Evolutionary conservation across 2,329 filamentous ascomycete species (phyloP).

Genomic region (Xylariaceae sp.): DNA sequence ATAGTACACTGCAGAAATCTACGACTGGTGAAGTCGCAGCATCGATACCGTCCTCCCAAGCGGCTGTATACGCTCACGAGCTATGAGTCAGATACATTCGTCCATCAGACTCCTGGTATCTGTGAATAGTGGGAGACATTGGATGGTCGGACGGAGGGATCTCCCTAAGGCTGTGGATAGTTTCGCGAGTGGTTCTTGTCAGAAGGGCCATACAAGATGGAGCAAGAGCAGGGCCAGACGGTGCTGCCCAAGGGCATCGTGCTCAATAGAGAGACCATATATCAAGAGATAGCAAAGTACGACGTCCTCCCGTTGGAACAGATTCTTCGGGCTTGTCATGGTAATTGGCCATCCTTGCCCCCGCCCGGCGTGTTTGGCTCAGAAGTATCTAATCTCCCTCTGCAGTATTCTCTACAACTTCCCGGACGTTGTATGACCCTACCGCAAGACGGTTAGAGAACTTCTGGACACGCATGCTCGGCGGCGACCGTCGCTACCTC

Average conservation of each 20-base stretch:
- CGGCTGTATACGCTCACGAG: slow-evolving; percentile 7
- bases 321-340: slow-evolving; percentile 52
- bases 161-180: slow-evolving; percentile 9
- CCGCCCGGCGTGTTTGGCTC: not conserved
- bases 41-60: slow-evolving; percentile 4
- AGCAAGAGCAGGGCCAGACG: slow-evolving; percentile 25
- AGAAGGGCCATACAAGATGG: slow-evolving; percentile 28
- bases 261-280: slow-evolving; percentile 46
- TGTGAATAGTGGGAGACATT: slow-evolving; percentile 14
- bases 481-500: slow-evolving; percentile 49
- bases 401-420: slow-evolving; percentile 56
- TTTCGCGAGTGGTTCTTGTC: slow-evolving; percentile 9
- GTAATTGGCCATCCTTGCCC: slow-evolving; percentile 33
- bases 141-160: slow-evolving; percentile 9
- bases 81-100: slow-evolving; percentile 17
- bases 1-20: too few relatives aligned
- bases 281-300: slow-evolving; percentile 49
- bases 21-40: too few relatives aligned
- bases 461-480: slow-evolving; percentile 63
- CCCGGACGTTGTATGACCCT: slow-evolving; percentile 54
- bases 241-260: slow-evolving; percentile 55
- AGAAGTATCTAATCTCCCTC: slow-evolving; percentile 15
- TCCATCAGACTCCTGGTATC: slow-evolving; percentile 10
- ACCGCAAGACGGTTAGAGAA: slow-evolving; percentile 58
- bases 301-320: slow-evolving; percentile 46